These are phyloP conservation scores for Bacterosira constricta DNA, from an alignment of 108 stramenopile species.

Conservation along the genomic window DNA sequence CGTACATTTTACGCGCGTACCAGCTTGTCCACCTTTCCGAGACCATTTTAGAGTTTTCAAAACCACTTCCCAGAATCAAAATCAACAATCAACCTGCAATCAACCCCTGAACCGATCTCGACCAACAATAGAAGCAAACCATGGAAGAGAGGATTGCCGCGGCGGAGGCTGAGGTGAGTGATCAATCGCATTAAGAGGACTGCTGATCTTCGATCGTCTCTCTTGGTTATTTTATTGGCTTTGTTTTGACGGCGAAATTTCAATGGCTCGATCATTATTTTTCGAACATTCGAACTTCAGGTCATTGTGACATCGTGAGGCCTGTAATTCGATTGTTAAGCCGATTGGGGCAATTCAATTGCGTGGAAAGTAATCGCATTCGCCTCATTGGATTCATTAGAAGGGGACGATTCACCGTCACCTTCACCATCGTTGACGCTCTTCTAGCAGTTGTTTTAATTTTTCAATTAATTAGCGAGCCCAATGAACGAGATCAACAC, in stretches of 20 bases:
- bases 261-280: not conserved
- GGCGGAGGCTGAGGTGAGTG: slow-evolving; percentile 48
- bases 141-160: slow-evolving; percentile 39
- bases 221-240: not conserved
- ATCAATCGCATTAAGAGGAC: not conserved
- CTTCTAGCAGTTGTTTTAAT: not conserved
- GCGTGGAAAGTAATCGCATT: not conserved
- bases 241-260: not conserved
- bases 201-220: not conserved
- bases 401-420: not conserved
- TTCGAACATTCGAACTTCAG: no score
- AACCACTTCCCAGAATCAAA: no score
- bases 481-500: not conserved
- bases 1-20: no score
- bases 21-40: no score
- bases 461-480: not conserved
- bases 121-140: no score
- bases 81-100: no score
- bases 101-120: no score
- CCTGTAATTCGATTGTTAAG: no score
- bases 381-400: not conserved
- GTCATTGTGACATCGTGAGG: no score
- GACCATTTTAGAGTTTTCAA: no score
- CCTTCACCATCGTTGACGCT: no score
- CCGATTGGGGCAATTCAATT: not conserved